phyloP scores from a whole-genome alignment of 2,329 filamentous ascomycete genomes.

The Elsinoe australis region DNA sequence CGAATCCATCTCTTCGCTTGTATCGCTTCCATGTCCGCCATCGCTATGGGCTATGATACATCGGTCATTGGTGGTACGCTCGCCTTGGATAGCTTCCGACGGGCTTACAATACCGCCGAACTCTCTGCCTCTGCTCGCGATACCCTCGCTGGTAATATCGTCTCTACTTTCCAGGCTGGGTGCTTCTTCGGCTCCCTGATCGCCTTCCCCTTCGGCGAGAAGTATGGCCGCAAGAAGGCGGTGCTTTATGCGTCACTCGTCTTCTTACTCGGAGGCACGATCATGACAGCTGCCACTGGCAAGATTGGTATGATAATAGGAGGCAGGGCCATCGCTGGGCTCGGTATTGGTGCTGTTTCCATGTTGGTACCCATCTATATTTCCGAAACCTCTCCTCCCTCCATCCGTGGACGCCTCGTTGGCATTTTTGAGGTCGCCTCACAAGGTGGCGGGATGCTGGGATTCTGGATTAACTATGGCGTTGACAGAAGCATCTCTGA shows the following conservation, averaged over 20 bases:
- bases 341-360: conserved; percentile 34
- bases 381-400: conserved; percentile 46
- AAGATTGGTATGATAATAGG: conserved; percentile 32
- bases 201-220: conserved; percentile 43
- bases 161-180: conserved; percentile 60
- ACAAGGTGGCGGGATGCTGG: conserved; percentile 50
- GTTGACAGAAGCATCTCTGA: conserved; percentile 38
- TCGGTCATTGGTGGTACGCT: conserved; percentile 37
- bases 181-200: conserved; percentile 49
- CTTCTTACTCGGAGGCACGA: conserved; percentile 37
- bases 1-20: conserved; percentile 56
- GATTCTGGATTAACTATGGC: conserved; percentile 39
- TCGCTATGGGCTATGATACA: conserved; percentile 31
- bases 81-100: conserved; percentile 34
- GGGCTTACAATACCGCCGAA: conserved; percentile 30
- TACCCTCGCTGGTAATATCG: conserved; percentile 44
- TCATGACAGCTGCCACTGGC: conserved; percentile 34
- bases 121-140: conserved; percentile 35
- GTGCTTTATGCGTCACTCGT: conserved; percentile 41
- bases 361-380: conserved; percentile 35
- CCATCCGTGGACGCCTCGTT: conserved; percentile 56
- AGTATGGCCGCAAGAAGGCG: conserved; percentile 42
- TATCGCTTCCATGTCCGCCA: conserved; percentile 41
- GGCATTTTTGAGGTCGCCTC: conserved; percentile 61
- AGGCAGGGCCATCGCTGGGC: conserved; percentile 33